Conservation (phyloP, 2,329 filamentous ascomycete genomes). For the Colletotrichum paranaense region DNA sequence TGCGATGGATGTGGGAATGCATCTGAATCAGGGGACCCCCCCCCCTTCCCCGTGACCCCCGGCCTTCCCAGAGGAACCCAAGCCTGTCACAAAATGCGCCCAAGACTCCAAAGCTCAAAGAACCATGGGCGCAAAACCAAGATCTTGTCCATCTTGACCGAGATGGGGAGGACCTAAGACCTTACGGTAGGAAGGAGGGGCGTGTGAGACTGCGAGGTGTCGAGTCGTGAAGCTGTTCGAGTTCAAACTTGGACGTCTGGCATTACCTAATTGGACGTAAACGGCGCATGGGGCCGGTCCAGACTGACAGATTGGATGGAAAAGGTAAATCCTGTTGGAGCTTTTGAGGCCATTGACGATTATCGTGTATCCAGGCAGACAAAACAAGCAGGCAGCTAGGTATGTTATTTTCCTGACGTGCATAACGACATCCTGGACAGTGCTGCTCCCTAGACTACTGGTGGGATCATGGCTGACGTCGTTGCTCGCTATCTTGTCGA, state of each 20-base stretch:
- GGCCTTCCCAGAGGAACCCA: neutral
- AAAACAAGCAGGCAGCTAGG: neutral
- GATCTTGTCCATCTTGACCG: neutral
- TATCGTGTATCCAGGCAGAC: too few relatives aligned
- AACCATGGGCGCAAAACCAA: constrained; percentile 1
- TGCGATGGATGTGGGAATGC: constrained; percentile 6
- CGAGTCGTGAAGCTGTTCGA: constrained; percentile 13
- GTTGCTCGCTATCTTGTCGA: neutral
- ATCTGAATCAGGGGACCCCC: neutral
- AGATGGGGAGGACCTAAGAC: neutral
- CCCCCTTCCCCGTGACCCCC: neutral
- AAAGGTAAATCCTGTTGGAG: neutral
- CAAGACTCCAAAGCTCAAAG: neutral
- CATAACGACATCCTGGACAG: neutral
- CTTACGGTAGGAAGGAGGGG: neutral
- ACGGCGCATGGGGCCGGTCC: constrained; percentile 1
- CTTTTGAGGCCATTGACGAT: neutral
- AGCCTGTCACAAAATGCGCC: neutral
- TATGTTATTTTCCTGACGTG: neutral
- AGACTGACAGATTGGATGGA: neutral
- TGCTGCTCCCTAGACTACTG: neutral
- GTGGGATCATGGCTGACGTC: neutral
- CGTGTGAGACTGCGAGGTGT: neutral
- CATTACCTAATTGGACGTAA: constrained; percentile 19
- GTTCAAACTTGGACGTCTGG: constrained; percentile 13